Evolutionary conservation across 2,329 filamentous ascomycete species (phyloP), one percentile per base, ranked within the genome.

Genomic region (Epichloe coenophiala): DNA sequence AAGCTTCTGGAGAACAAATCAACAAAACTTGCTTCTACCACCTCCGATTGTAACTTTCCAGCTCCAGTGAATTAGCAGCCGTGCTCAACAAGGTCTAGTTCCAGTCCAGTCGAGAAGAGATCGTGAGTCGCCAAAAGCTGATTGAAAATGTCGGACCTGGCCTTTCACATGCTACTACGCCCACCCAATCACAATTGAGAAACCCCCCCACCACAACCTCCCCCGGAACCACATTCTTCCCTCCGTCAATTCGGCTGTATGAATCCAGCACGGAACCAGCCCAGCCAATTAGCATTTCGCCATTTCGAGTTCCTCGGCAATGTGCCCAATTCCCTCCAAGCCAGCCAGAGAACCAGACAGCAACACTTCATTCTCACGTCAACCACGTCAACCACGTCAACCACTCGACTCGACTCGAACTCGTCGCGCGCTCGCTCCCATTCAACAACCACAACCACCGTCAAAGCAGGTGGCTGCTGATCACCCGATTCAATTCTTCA

Each of bases 291-390:
- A 70, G 51, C 58, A 53, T 57, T 53, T 57, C 61, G 56, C 59
- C 63, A 71, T 69, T 75, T 71, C 63, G 56, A 66, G 63, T 68
- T 70, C 71, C 73, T 76, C 73, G 74, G 74, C 71, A 75, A 75
- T 73, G 51, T 53, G 50, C 56, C 54, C 57, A 54, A 55, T 56
- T 57, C 57, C 51, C 5, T 23, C 23, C 31, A 45, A 48, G 27
- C 36, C 39, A 36, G 21, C 21, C 21, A 4, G 21, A 21, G 21
- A 21, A 21, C 21, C 21, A 21, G 21, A 21, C 21, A 23, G 17
- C 39, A 19, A 23, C n/a, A 13, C 39, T 37, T 43, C 40, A 40
- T 43, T 37, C 39, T 4, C 21, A 23, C 1, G 21, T 23, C 21
- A 21, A 21, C 19, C 33, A 17, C 17, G 17, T 17, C 17, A 19